Base-by-base conservation (phyloP, 495 filamentous ascomycete species). In the Bombardia bombarda region DNA sequence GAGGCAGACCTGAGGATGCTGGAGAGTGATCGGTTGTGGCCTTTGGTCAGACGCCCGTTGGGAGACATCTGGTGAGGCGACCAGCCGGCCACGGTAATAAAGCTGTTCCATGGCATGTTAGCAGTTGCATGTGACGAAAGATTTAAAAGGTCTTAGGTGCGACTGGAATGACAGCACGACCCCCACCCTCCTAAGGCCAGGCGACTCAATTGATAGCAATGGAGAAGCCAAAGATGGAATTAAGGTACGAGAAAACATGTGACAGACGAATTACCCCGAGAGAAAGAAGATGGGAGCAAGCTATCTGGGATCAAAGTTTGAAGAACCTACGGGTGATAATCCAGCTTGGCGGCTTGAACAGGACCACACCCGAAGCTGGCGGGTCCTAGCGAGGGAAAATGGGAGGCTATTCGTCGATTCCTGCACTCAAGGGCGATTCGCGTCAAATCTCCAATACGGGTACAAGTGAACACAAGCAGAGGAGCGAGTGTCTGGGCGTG, bases 1-100 rank as follows among this genome's bases (percentile, higher is more conserved):
- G 57, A 58, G 41, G 50, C 56, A 16, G 65, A 52, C n/a, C 57
- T 43, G 13, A 63, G 49, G 43, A 69, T 63, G 55, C 52, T 68
- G 4, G 73, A 75, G 10, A 73, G 56, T 16, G 73, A 75, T 43
- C 72, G 58, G 38, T 68, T 51, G 52, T 75, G 73, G 46, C 65
- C 65, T n/a, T 69, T 58, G 56, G 46, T 49, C 21, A 65, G 48
- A 41, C 58, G 61, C 24, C 60, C 53, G 44, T 50, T 60, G 35
- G 56, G 31, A 16, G 52, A 40, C 22, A 50, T 32, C 38, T 57
- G 62, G 45, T 75, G 67, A 56, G 71, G 63, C 43, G 69, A 65
- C 72, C 72, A 74, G 43, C 68, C 63, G 43, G 69, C 61, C 49
- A 73, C 60, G 45, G 70, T 60, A 46, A 73, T 62, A 49, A 74